A percentile compares a stretch with the other conserved stretches of the same genome.
Conservation (phyloP, 1,139 yeast genomes). For the Sugiyamaella japonica region DNA sequence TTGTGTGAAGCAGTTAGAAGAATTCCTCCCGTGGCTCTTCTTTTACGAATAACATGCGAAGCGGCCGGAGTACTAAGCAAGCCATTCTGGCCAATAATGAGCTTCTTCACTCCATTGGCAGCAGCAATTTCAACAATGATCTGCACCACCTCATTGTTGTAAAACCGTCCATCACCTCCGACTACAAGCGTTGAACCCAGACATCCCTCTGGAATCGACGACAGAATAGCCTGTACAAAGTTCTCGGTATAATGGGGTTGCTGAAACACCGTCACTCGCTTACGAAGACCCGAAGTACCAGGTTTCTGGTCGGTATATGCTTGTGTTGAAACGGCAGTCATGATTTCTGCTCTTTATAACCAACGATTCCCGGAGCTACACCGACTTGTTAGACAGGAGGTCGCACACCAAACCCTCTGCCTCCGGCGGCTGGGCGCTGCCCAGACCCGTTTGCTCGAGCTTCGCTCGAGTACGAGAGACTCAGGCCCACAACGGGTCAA, state of each 20-base stretch:
- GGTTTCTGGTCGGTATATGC: conserved; percentile 93
- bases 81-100: conserved; percentile 86
- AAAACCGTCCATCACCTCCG: conserved; percentile 97
- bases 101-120: conserved; percentile 84
- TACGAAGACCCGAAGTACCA: conserved; percentile 95
- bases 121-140: conserved; percentile 81
- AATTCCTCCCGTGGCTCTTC: conserved; percentile 87
- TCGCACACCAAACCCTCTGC: neutral
- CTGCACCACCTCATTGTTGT: conserved; percentile 79
- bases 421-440: conserved; percentile 3
- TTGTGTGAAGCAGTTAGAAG: conserved; percentile 96
- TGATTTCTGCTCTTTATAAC: neutral
- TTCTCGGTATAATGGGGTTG: conserved; percentile 86
- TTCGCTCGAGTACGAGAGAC: too few relatives aligned
- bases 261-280: conserved; percentile 83
- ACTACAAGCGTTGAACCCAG: conserved; percentile 74
- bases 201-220: conserved; percentile 88
- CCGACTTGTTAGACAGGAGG: neutral
- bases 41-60: conserved; percentile 81
- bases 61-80: conserved; percentile 95
- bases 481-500: too few relatives aligned
- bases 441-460: too few relatives aligned
- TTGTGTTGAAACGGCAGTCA: conserved; percentile 51
- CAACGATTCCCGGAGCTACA: too few relatives aligned
- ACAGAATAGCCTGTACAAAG: conserved; percentile 82